Evolutionary conservation across 768 basidiomycete genomes (phyloP).

Genomic region (Steccherinum ochraceum): DNA sequence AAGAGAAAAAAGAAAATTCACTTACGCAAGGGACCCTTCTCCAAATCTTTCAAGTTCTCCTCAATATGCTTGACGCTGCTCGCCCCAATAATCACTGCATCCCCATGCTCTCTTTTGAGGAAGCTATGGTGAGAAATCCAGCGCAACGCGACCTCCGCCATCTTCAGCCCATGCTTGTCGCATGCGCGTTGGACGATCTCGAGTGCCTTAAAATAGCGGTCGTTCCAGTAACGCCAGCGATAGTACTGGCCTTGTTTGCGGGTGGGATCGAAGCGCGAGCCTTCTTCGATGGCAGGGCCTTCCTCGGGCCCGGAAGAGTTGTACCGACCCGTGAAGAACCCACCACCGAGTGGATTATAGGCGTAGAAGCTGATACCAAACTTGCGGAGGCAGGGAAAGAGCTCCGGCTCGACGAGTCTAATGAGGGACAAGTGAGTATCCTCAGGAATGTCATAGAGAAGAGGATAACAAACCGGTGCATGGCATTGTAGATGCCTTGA

Average conservation of each 20-base stretch:
- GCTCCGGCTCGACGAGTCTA: slow-evolving; percentile 32
- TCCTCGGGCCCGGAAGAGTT: slow-evolving; percentile 22
- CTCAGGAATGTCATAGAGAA: no score
- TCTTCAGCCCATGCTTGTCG: slow-evolving; percentile 18
- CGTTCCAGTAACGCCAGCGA: slow-evolving; percentile 32
- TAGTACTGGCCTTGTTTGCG: slow-evolving; percentile 40
- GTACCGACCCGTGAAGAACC: slow-evolving; percentile 35
- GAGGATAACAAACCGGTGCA: slow-evolving; percentile 28
- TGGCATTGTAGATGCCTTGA: slow-evolving; percentile 41
- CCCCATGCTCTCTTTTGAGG: slow-evolving; percentile 39
- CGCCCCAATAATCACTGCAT: slow-evolving; percentile 58
- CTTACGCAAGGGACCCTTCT: slow-evolving; percentile 52
- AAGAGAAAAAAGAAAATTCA: background rate
- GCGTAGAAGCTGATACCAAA: slow-evolving; percentile 35
- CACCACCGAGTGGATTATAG: slow-evolving; percentile 35
- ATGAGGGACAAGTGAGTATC: no score
- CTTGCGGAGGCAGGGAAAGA: slow-evolving; percentile 37
- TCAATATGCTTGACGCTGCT: slow-evolving; percentile 52
- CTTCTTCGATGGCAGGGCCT: slow-evolving; percentile 37
- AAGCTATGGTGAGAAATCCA: slow-evolving; percentile 46
- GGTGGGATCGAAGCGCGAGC: slow-evolving; percentile 51
- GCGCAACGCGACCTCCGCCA: slow-evolving; percentile 27
- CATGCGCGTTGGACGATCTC: slow-evolving; percentile 26
- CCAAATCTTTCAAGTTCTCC: slow-evolving; percentile 44
- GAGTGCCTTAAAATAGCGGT: slow-evolving; percentile 25